Evolutionary conservation across 139 green algal genomes (phyloP).

Genomic region (Coelastrella sp.): DNA sequence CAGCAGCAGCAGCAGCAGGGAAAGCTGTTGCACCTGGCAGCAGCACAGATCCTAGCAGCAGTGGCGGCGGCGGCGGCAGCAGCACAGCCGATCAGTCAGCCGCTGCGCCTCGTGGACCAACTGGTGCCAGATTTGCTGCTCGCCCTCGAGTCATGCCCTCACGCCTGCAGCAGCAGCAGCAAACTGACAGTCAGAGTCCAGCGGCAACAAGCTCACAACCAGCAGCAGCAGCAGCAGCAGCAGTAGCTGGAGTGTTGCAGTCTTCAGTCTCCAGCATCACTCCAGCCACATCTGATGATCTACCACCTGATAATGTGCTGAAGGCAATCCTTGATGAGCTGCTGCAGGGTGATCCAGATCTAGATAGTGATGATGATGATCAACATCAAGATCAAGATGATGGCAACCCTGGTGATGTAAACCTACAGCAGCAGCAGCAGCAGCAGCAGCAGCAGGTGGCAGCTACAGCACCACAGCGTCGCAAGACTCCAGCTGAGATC

Average conservation of each 20-base stretch:
- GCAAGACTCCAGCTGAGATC: background rate
- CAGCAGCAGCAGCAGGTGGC: background rate
- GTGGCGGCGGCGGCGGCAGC: background rate
- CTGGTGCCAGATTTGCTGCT: conserved; percentile 17
- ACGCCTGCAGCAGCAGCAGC: conserved; percentile 8
- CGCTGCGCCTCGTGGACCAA: too few species aligned
- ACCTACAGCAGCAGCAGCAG: background rate
- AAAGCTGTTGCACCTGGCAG: background rate
- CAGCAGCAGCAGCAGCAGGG: background rate
- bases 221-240: conserved; percentile 41
- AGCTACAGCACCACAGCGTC: background rate
- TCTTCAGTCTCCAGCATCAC: background rate
- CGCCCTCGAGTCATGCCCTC: background rate
- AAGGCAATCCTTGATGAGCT: conserved; percentile 16
- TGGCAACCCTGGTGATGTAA: too few species aligned
- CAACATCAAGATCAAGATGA: background rate
- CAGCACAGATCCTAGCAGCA: conserved; percentile 1
- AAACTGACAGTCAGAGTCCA: too few species aligned
- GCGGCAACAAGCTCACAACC: background rate
- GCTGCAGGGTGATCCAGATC: background rate
- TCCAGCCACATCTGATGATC: background rate
- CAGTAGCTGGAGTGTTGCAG: conserved; percentile 22
- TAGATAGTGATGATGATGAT: background rate
- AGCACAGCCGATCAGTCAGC: too few species aligned
- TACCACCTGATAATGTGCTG: conserved; percentile 8